phyloP scores from a whole-genome alignment of 257 asterid genomes.

The Salvia hispanica region DNA sequence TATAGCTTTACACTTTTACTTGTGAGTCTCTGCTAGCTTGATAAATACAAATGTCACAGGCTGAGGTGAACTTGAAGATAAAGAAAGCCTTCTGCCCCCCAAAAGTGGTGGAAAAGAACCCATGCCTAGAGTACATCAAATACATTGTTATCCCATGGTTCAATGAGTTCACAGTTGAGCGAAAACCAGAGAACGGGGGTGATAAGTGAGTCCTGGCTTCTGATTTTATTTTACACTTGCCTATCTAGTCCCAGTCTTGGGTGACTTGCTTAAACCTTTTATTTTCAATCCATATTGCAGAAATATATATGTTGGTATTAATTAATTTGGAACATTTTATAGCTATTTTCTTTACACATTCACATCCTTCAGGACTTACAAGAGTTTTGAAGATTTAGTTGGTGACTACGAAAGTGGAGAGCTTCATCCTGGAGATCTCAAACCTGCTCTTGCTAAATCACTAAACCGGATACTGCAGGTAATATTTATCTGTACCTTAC shows the following conservation, averaged over 20 bases:
- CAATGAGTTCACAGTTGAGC: conserved; percentile 65
- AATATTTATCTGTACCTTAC: neutral
- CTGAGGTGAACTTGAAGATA: conserved; percentile 76
- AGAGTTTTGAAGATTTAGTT: conserved; percentile 59
- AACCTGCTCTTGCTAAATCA: conserved; percentile 63
- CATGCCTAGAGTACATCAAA: too few relatives aligned
- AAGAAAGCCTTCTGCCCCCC: conserved; percentile 42
- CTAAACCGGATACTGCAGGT: conserved; percentile 20
- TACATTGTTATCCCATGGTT: conserved; percentile 53
- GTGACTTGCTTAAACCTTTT: neutral
- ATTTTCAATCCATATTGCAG: neutral
- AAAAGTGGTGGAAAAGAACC: too few relatives aligned
- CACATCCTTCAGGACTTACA: conserved; percentile 53
- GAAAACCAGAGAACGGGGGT: conserved; percentile 81
- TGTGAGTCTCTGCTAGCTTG: conserved; percentile 6
- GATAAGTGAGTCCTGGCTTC: neutral
- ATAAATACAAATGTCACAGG: conserved; percentile 41
- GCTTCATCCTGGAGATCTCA: conserved; percentile 89
- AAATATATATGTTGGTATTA: neutral
- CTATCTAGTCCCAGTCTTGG: neutral
- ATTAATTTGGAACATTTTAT: neutral
- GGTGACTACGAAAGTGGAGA: conserved; percentile 75
- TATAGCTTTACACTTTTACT: neutral
- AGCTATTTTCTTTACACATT: neutral
- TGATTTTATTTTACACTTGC: neutral